Evolutionary conservation across 306 rosid genomes (phyloP).

Genomic region (Benincasa hispida): DNA sequence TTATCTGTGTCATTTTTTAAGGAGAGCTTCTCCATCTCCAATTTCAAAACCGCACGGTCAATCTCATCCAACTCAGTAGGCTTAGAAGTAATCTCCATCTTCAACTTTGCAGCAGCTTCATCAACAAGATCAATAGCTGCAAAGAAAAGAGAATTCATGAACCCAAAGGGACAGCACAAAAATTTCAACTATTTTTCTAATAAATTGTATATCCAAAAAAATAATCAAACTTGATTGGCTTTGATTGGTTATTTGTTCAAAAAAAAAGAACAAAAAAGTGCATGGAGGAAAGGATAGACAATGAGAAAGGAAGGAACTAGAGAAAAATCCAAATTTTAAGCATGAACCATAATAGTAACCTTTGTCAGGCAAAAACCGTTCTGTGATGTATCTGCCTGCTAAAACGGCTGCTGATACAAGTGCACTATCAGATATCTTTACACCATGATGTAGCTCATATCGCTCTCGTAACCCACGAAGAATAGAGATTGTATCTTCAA

Average conservation of each 20-base stretch:
- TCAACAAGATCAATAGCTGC: slow-evolving; percentile 97
- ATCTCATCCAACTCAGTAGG: slow-evolving; percentile 90
- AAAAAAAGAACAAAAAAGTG: background rate
- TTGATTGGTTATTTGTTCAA: background rate
- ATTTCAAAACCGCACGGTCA: slow-evolving; percentile 71
- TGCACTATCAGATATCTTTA: slow-evolving; percentile 90
- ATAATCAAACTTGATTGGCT: background rate
- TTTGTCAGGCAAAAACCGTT: slow-evolving; percentile 91
- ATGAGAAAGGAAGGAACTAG: background rate
- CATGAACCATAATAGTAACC: slow-evolving; percentile 25
- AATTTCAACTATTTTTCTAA: background rate
- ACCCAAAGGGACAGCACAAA: background rate
- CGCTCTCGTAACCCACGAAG: slow-evolving; percentile 97
- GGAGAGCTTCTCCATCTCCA: slow-evolving; percentile 97
- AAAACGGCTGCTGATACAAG: slow-evolving; percentile 94
- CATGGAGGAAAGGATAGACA: background rate
- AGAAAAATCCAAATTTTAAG: background rate
- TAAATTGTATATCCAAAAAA: background rate
- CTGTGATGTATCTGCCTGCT: slow-evolving; percentile 82
- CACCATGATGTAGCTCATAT: slow-evolving; percentile 97
- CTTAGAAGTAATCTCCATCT: slow-evolving; percentile 95
- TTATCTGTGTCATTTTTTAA: slow-evolving; percentile 84
- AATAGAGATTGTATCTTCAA: slow-evolving; percentile 84
- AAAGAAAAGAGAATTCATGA: slow-evolving; percentile 14
- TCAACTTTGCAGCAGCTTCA: slow-evolving; percentile 97